Conservation (phyloP, 2,329 filamentous ascomycete genomes). For the Ophiostoma quercus region DNA sequence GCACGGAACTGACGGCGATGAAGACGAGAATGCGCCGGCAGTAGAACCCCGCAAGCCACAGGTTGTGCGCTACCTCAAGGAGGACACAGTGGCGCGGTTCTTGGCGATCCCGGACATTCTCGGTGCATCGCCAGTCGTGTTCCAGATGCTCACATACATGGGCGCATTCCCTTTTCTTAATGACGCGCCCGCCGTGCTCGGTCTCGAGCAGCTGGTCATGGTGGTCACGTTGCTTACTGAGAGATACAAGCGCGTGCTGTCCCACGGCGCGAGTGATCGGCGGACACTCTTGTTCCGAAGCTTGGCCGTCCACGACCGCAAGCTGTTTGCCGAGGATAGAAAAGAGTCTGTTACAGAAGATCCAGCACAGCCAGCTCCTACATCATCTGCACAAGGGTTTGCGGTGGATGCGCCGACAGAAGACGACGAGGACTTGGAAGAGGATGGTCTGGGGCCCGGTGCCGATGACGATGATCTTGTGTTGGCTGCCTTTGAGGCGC, state of each 20-base stretch:
- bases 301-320: slow-evolving; percentile 64
- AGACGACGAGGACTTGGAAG: slow-evolving; percentile 39
- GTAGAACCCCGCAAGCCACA: slow-evolving; percentile 27
- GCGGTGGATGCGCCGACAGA: slow-evolving; percentile 43
- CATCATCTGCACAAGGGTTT: slow-evolving; percentile 37
- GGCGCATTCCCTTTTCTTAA: slow-evolving; percentile 69
- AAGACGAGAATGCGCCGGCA: neutral
- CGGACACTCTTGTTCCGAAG: slow-evolving; percentile 65
- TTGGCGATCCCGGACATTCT: slow-evolving; percentile 68
- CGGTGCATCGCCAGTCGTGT: slow-evolving; percentile 61
- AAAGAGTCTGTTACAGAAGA: slow-evolving; percentile 23
- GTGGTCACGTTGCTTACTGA: slow-evolving; percentile 68
- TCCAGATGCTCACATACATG: slow-evolving; percentile 65
- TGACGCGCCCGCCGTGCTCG: slow-evolving; percentile 64
- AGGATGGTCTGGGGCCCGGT: slow-evolving; percentile 31
- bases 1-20: neutral
- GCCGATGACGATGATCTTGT: slow-evolving; percentile 53
- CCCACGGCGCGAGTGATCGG: slow-evolving; percentile 52
- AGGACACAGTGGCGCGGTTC: slow-evolving; percentile 65
- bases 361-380: slow-evolving; percentile 5
- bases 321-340: slow-evolving; percentile 35
- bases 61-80: slow-evolving; percentile 60
- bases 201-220: slow-evolving; percentile 65
- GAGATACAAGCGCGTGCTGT: slow-evolving; percentile 59
- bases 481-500: slow-evolving; percentile 61